A percentile compares a stretch with the other conserved stretches of the same genome.
Evolutionary conservation across 202 grass and related monocot species (phyloP).

Genomic region (Hordeum pubiflorum): DNA sequence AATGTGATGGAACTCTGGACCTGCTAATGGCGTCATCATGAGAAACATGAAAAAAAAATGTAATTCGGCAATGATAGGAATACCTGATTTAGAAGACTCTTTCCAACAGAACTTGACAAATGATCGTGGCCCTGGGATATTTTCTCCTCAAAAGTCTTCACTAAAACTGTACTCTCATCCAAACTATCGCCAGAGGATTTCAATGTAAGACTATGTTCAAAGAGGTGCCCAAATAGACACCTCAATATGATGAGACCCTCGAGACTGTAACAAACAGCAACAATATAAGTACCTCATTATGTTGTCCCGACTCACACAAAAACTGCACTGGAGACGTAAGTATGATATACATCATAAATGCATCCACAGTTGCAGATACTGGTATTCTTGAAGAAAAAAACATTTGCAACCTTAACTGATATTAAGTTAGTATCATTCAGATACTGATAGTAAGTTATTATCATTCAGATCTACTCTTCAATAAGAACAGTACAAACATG

Average conservation of each 20-base stretch:
- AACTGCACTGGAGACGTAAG: neutral
- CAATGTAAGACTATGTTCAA: conserved; percentile 34
- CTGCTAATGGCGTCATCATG: conserved; percentile 31
- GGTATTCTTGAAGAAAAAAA: neutral
- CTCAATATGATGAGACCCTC: conserved; percentile 65
- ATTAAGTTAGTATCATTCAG: neutral
- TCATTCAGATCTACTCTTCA: neutral
- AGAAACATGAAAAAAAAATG: conserved; percentile 34
- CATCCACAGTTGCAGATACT: neutral
- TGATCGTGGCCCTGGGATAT: conserved; percentile 32
- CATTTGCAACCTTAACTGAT: neutral
- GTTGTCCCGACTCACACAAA: neutral
- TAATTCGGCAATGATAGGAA: conserved; percentile 13
- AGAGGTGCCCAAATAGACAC: conserved; percentile 65
- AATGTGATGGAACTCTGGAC: conserved; percentile 49
- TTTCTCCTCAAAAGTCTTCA: conserved; percentile 51
- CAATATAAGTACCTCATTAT: conserved; percentile 11
- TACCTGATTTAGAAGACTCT: conserved; percentile 55
- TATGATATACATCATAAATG: neutral
- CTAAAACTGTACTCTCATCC: conserved; percentile 39
- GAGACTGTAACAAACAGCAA: conserved; percentile 42
- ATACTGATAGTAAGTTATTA: neutral
- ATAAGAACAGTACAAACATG: neutral
- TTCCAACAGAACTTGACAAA: conserved; percentile 38
- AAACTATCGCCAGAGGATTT: conserved; percentile 45